phyloP scores from a whole-genome alignment of 163 green algal genomes.

The Chloroidium sp. region DNA sequence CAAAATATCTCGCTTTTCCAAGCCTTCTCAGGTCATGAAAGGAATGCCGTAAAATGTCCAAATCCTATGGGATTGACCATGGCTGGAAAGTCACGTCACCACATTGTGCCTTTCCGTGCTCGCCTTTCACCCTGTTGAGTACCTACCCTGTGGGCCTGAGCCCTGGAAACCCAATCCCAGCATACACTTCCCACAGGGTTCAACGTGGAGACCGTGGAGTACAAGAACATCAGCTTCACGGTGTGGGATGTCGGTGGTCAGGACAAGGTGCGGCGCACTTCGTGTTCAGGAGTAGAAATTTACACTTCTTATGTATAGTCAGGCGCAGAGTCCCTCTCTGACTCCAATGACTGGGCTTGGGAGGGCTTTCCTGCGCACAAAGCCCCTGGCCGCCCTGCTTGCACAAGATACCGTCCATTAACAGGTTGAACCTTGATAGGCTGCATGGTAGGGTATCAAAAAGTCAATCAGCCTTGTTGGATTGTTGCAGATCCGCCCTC shows the following conservation, averaged over 20 bases:
- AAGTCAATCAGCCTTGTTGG: neutral
- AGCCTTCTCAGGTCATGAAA: neutral
- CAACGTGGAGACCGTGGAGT: slow-evolving; percentile 99
- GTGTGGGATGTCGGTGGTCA: slow-evolving; percentile 98
- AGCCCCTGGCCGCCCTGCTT: neutral
- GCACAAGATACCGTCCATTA: no score
- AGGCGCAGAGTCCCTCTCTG: no score
- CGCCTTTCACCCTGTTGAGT: neutral
- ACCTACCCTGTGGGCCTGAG: neutral
- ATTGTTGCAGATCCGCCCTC: slow-evolving; percentile 75
- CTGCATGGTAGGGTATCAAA: no score
- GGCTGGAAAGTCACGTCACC: neutral
- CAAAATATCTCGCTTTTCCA: neutral
- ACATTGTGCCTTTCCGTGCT: no score
- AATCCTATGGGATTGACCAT: no score
- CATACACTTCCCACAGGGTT: slow-evolving; percentile 64
- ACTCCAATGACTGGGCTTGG: no score
- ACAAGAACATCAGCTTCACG: slow-evolving; percentile 99
- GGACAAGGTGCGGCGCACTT: slow-evolving; percentile 67
- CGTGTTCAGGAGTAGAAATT: no score
- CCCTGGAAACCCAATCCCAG: neutral
- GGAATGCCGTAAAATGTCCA: neutral
- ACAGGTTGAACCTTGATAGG: no score
- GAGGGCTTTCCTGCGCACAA: neutral
- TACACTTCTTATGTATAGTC: no score